Base-by-base conservation (phyloP, 495 filamentous ascomycete species). In the Aspergillus homomorphus region DNA sequence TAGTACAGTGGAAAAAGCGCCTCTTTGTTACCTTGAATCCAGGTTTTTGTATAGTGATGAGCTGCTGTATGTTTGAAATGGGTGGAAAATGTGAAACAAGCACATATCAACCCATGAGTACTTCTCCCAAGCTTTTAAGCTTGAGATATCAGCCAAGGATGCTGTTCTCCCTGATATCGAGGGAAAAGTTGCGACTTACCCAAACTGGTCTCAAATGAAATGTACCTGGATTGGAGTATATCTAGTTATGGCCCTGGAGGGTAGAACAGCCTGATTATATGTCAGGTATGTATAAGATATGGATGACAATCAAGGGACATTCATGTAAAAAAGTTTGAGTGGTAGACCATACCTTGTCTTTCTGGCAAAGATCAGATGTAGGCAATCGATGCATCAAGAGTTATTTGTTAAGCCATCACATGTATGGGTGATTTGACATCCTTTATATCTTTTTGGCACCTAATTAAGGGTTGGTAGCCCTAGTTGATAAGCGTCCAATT, bases 201-300 rank as follows among this genome's bases (percentile, higher is more conserved):
- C 10, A 46, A 46, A 6, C 45, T 46, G 10, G 18, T 21, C 45
- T 46, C 20, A 46, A 21, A 4, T 28, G 3, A 28, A 28, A 28
- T 28, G 18, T 46, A 21, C 18, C 45, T 46, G 18, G 4, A 46
- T 21, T 46, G 18, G 18, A 46, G 18, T 46, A 46, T 46, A 19
- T 21, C 19, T 18, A 46, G 45, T 46, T 46, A 46, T 46, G 20
- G 19, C n/a, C 45, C 45, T 46, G 45, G 18, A 46, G 45, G 45
- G 45, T 20, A 46, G 19, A 46, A 46, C 9, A 46, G 19, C 45
- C 45, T 3, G 45, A 46, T 46, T 6, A 21, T 21, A 46, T 46
- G 18, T 4, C 18, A 46, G 18, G 45, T 46, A 21, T 46, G 3
- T 46, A 46, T 18, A 46, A 46, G 18, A 21, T 20, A 46, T 46